Percentiles rank a stretch among this genome's conserved stretches.
Conservation (phyloP, 805 yeast genomes). For the Teunomyces cretensis region DNA sequence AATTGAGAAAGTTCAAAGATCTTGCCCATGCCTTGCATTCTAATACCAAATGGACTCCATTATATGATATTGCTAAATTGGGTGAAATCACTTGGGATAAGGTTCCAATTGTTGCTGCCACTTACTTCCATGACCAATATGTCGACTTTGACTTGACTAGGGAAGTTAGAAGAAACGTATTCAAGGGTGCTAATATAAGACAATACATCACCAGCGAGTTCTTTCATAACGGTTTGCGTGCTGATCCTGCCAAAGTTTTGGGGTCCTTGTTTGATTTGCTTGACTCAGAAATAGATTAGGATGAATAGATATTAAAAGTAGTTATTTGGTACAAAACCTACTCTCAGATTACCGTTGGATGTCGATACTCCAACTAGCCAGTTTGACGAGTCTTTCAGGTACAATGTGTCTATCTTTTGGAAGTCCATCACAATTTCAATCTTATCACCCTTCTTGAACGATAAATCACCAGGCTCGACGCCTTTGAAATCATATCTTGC, state of each 20-base stretch:
- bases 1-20: constrained; percentile 36
- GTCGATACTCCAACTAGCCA: constrained; percentile 35
- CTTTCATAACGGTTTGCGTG: constrained; percentile 52
- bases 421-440: constrained; percentile 34
- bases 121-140: constrained; percentile 50
- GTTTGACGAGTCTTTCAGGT: constrained; percentile 17
- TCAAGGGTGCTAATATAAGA: constrained; percentile 35
- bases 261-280: constrained; percentile 39
- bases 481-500: constrained; percentile 31
- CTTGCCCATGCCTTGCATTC: constrained; percentile 40
- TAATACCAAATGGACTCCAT: constrained; percentile 33
- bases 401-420: constrained; percentile 21
- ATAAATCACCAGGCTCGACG: constrained; percentile 35
- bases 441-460: constrained; percentile 32
- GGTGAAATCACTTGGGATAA: constrained; percentile 28
- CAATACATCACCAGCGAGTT: constrained; percentile 47
- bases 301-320: constrained; percentile 8
- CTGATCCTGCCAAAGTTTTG: constrained; percentile 39
- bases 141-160: constrained; percentile 47
- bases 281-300: constrained; percentile 39
- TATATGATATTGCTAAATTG: constrained; percentile 35
- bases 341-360: constrained; percentile 16
- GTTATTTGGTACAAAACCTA: constrained; percentile 37
- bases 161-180: constrained; percentile 30
- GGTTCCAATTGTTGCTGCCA: constrained; percentile 50